These are phyloP conservation scores for Penicillium maclennaniae DNA, from an alignment of 495 filamentous ascomycete species.

Conservation along the genomic window DNA sequence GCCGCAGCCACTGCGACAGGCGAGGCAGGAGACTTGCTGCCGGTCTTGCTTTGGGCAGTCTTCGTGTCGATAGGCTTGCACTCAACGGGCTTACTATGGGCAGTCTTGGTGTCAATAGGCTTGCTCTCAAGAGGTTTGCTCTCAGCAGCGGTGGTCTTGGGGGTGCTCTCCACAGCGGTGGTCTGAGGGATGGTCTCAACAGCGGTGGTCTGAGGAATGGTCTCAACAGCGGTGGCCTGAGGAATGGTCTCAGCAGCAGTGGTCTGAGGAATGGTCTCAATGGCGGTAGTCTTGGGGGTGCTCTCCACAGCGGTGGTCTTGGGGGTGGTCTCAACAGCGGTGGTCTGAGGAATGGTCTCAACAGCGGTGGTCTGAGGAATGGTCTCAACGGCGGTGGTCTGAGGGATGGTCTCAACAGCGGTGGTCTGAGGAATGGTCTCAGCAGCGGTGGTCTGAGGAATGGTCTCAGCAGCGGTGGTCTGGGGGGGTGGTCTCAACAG, in stretches of 20 bases:
- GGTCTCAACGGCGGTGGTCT: too few species aligned
- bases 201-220: too few species aligned
- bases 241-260: too few species aligned
- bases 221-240: too few species aligned
- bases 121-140: too few species aligned
- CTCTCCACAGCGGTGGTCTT: conserved; percentile 14
- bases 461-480: conserved; percentile 62
- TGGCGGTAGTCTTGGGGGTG: conserved; percentile 57
- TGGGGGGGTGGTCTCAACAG: conserved; percentile 29
- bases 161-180: not conserved
- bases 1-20: conserved; percentile 25
- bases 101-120: conserved; percentile 58
- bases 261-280: conserved; percentile 27
- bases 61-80: not conserved
- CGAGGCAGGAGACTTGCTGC: conserved; percentile 4
- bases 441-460: too few species aligned
- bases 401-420: too few species aligned
- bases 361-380: not conserved
- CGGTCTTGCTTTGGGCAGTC: conserved; percentile 1
- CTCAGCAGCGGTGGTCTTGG: not conserved
- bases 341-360: too few species aligned
- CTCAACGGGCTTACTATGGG: conserved; percentile 64
- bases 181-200: too few species aligned
- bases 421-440: too few species aligned
- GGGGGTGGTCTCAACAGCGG: conserved; percentile 54